A percentile compares a stretch with the other conserved stretches of the same genome.
These are phyloP conservation scores for Pinus taeda DNA, from an alignment of 75 land plant genomes.

Conservation along the genomic window DNA sequence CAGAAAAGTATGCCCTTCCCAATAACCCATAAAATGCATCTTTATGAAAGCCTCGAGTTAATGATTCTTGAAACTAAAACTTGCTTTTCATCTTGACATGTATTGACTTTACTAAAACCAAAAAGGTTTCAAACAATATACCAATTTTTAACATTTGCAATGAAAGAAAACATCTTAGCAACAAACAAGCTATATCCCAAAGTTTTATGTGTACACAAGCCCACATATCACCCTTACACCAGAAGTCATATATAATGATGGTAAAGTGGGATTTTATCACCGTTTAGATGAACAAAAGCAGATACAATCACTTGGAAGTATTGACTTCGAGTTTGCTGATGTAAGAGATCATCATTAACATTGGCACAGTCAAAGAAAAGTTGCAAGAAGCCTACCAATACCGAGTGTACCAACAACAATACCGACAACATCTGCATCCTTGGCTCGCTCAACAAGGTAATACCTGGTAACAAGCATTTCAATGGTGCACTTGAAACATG, in stretches of 20 bases:
- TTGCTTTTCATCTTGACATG: too few relatives aligned
- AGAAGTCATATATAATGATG: not conserved
- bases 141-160: not conserved
- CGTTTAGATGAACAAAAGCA: not conserved
- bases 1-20: too few relatives aligned
- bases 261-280: not conserved
- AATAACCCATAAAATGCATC: too few relatives aligned
- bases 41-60: too few relatives aligned
- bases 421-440: slow-evolving; percentile 96
- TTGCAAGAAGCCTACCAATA: slow-evolving; percentile 41
- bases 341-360: not conserved
- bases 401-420: slow-evolving; percentile 97
- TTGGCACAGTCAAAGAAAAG: not conserved
- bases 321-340: not conserved
- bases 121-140: too few relatives aligned
- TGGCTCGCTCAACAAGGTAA: slow-evolving; percentile 95
- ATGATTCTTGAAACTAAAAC: too few relatives aligned
- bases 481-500: not conserved
- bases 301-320: not conserved
- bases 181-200: not conserved
- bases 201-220: not conserved
- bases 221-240: not conserved
- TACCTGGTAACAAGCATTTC: slow-evolving; percentile 44
- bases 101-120: too few relatives aligned
- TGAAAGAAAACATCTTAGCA: not conserved